Evolutionary conservation across 73 alveolate genomes (phyloP).

Genomic region (Paramecium octaurelia): DNA sequence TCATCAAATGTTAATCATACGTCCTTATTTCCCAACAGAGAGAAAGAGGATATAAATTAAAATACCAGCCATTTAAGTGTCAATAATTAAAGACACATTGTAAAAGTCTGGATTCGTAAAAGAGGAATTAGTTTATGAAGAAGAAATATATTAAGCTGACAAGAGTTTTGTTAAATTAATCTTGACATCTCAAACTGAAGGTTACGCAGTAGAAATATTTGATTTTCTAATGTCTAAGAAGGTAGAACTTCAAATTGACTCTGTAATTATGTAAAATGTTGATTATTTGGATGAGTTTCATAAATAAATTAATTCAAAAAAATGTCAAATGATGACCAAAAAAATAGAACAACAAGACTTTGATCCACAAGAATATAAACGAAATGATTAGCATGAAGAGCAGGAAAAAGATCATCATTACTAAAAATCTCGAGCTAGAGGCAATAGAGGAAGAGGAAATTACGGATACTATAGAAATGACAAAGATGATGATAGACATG

Average conservation of each 20-base stretch:
- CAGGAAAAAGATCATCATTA: background rate
- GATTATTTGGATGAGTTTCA: slow-evolving; percentile 15
- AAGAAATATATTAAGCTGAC: slow-evolving; percentile 6
- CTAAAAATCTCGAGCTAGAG: background rate
- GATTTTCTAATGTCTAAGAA: background rate
- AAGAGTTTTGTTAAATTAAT: background rate
- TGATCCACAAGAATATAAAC: background rate
- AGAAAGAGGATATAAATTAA: background rate
- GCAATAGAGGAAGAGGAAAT: background rate
- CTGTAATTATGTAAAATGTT: background rate
- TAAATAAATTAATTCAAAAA: background rate
- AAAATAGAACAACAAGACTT: background rate
- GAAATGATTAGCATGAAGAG: background rate
- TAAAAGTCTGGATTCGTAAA: background rate
- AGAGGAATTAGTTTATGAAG: background rate
- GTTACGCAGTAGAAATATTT: background rate
- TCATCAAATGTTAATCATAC: background rate
- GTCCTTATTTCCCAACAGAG: background rate
- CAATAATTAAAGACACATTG: background rate
- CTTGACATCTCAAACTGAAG: background rate
- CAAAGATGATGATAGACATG: background rate
- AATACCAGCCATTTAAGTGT: background rate
- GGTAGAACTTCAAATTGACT: background rate
- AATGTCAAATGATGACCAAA: background rate
- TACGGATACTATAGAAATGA: background rate